phyloP scores from a whole-genome alignment of 1,284 basidiomycete species.

The Testicularia cyperi region DNA sequence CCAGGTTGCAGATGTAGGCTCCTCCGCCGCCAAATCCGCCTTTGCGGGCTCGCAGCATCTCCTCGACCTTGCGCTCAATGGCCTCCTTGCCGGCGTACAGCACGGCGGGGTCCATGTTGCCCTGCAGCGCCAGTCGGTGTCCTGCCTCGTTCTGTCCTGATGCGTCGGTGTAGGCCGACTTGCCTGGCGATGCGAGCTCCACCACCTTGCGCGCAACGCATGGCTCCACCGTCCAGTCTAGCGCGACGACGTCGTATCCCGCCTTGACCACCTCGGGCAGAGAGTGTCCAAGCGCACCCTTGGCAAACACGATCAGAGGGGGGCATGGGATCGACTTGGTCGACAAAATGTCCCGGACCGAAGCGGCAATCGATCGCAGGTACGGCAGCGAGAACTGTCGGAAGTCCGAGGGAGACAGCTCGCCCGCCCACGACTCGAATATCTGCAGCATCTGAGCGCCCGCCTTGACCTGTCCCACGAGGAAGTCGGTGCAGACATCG shows the following conservation, averaged over 20 bases:
- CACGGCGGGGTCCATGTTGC: slow-evolving; percentile 86
- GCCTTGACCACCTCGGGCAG: slow-evolving; percentile 53
- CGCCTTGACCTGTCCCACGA: slow-evolving; percentile 57
- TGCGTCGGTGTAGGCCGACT: slow-evolving; percentile 32
- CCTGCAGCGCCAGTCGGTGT: slow-evolving; percentile 75
- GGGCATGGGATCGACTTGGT: slow-evolving; percentile 44
- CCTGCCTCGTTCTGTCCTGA: slow-evolving; percentile 48
- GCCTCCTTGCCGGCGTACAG: slow-evolving; percentile 79
- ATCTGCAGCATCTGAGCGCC: slow-evolving; percentile 58
- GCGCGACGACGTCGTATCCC: slow-evolving; percentile 58
- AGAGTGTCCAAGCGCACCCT: slow-evolving; percentile 56
- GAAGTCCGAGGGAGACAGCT: slow-evolving; percentile 58
- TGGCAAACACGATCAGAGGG: slow-evolving; percentile 58
- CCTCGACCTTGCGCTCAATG: slow-evolving; percentile 82
- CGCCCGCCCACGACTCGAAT: slow-evolving; percentile 60
- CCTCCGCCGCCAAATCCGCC: slow-evolving; percentile 69
- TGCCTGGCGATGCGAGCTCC: slow-evolving; percentile 39
- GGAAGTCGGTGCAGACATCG: slow-evolving; percentile 55
- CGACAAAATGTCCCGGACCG: slow-evolving; percentile 53
- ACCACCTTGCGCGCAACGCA: slow-evolving; percentile 52
- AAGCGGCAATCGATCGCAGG: slow-evolving; percentile 50
- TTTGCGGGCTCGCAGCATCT: slow-evolving; percentile 67
- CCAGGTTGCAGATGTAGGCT: slow-evolving; percentile 82
- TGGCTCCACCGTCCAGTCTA: slow-evolving; percentile 58
- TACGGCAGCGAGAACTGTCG: slow-evolving; percentile 57